phyloP scores from a whole-genome alignment of 352 stramenopile genomes.

The Phytophthora constricta region DNA sequence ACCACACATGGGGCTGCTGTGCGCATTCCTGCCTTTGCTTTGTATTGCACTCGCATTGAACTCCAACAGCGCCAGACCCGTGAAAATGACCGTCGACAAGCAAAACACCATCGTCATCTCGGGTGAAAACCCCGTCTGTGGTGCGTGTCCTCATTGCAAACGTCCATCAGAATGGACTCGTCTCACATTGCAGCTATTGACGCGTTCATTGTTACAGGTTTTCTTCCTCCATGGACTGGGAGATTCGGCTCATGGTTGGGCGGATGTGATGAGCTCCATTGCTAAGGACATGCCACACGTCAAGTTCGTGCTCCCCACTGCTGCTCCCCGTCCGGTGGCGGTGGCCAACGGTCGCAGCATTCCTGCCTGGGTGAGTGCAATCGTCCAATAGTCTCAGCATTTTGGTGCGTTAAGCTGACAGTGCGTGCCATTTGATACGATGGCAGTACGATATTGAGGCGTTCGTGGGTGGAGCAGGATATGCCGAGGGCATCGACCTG shows the following conservation, averaged over 20 bases:
- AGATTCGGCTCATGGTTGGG: constrained; percentile 89
- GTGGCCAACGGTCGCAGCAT: constrained; percentile 94
- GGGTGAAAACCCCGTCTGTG: constrained; percentile 26
- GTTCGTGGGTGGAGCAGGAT: constrained; percentile 90
- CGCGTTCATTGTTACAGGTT: constrained; percentile 26
- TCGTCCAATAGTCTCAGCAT: background rate
- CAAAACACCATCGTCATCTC: constrained; percentile 40
- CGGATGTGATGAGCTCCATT: constrained; percentile 56
- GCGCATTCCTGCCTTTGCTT: constrained; percentile 30
- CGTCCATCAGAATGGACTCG: background rate
- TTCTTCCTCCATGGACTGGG: constrained; percentile 92
- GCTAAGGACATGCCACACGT: constrained; percentile 64
- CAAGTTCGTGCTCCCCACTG: constrained; percentile 81
- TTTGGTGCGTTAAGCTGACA: background rate
- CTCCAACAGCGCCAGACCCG: constrained; percentile 8
- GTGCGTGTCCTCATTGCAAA: constrained; percentile 10
- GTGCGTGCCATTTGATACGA: background rate
- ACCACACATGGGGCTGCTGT: constrained; percentile 7
- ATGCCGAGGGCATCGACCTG: constrained; percentile 87
- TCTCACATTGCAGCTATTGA: background rate
- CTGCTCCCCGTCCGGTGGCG: constrained; percentile 89
- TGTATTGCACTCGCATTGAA: background rate
- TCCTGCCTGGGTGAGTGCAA: constrained; percentile 81
- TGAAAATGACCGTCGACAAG: constrained; percentile 40
- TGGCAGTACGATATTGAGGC: constrained; percentile 94